Base-by-base conservation (phyloP, 2,329 filamentous ascomycete species). In the Amphichorda felina region DNA sequence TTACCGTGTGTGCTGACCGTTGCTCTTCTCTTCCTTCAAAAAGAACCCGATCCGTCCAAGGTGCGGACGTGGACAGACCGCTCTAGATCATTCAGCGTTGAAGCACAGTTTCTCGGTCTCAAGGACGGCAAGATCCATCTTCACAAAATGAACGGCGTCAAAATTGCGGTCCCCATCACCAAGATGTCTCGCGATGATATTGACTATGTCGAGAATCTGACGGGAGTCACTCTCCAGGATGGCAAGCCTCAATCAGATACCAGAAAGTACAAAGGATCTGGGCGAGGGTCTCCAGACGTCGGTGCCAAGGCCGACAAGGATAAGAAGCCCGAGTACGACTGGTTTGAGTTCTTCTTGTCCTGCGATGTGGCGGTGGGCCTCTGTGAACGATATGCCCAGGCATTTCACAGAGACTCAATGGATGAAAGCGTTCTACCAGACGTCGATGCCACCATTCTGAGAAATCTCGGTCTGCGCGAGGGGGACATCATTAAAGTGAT, bases 111-210 rank as follows among this genome's bases (percentile, higher is more conserved):
- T 51, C 75, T 98, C 35, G 89, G 87, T 19, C 71, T 96, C 35
- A 86, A 86, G 55, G 91, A 96, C 53, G 86, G 88, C 43, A 96
- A 96, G 59, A 93, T 98, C 45, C 93, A 98, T 58, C 68, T 98
- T 16, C 91, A 98, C 66, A 98, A 98, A 64, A 72, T 86, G 60
- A 98, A 98, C 53, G 91, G 91, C 26, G 87, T 98, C 49, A 96
- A 96, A 60, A 98, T 98, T 57, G 91, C 91, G 8, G 91, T 98
- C 4, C 91, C 91, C 3, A 76, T 96, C 19, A 68, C 77, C 27
- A 98, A 98, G 56, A 98, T 98, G 91, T 93, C 89, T 1, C 70
- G 87, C 29, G 83, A 89, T 50, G 91, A 98, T 59, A 68, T 98
- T 27, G 89, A 95, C 59, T 96, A 93, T 49, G 89, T 98, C 38